phyloP scores from a whole-genome alignment of 371 early-diverging fungal genomes.

The Mycotypha africana region DNA sequence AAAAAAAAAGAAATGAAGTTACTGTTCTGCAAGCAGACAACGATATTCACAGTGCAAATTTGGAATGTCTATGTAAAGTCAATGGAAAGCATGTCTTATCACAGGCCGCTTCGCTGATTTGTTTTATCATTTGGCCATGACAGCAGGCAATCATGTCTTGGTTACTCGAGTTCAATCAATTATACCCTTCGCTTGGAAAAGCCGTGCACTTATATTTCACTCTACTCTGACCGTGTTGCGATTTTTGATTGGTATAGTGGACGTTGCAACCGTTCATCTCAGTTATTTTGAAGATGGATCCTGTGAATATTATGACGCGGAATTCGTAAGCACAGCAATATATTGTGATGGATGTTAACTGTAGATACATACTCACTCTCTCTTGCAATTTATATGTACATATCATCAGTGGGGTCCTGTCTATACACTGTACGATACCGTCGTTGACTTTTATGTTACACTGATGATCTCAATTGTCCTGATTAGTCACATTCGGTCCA shows the following conservation, averaged over 20 bases:
- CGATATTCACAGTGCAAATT: too few species aligned
- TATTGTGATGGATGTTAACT: neutral
- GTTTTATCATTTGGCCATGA: slow-evolving; percentile 33
- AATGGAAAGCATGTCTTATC: slow-evolving; percentile 12
- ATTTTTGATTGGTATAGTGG: slow-evolving; percentile 22
- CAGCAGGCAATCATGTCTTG: slow-evolving; percentile 29
- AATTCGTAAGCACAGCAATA: slow-evolving; percentile 20
- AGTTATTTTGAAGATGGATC: slow-evolving; percentile 1
- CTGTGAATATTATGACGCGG: slow-evolving; percentile 26
- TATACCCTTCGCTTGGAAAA: slow-evolving; percentile 17
- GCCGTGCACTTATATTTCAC: slow-evolving; percentile 5
- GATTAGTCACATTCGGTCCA: slow-evolving; percentile 22
- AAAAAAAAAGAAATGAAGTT: neutral
- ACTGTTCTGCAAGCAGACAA: neutral
- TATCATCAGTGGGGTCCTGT: slow-evolving; percentile 41
- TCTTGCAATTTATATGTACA: too few species aligned
- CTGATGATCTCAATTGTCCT: slow-evolving; percentile 23
- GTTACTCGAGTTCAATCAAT: slow-evolving; percentile 26
- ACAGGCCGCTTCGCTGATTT: slow-evolving; percentile 23
- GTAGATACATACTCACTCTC: too few species aligned
- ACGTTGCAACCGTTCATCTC: slow-evolving; percentile 16
- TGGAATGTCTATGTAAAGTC: neutral
- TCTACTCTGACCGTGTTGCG: slow-evolving; percentile 11
- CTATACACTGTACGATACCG: slow-evolving; percentile 35
- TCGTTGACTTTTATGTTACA: slow-evolving; percentile 38